phyloP scores from a whole-genome alignment of 306 rosid genomes.

The Begonia masoniana region DNA sequence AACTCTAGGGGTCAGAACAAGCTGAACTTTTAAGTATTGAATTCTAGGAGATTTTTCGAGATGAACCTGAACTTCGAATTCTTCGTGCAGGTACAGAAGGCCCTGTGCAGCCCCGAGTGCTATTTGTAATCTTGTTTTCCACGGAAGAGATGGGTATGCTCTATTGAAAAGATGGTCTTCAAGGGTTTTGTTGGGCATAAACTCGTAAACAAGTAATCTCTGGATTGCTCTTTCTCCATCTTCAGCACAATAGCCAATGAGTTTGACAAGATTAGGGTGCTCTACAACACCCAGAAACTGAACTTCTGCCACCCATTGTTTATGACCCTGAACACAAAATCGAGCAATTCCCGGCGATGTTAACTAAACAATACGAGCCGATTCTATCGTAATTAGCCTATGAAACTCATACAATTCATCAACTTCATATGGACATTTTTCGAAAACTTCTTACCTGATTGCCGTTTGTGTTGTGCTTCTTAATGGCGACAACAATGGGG shows the following conservation, averaged over 20 bases:
- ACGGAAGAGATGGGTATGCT: constrained; percentile 37
- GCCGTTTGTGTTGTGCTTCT: constrained; percentile 57
- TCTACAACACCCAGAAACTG: constrained; percentile 79
- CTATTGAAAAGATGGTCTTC: constrained; percentile 59
- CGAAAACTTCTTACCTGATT: constrained; percentile 45
- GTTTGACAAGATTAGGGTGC: constrained; percentile 80
- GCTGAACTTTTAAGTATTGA: not conserved
- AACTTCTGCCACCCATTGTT: constrained; percentile 79
- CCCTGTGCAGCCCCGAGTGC: constrained; percentile 70
- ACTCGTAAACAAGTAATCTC: constrained; percentile 73
- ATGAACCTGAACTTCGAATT: constrained; percentile 67
- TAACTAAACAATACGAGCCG: too few relatives aligned
- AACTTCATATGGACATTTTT: constrained; percentile 1
- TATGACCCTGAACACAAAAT: constrained; percentile 43
- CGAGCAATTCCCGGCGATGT: too few relatives aligned
- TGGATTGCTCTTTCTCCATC: constrained; percentile 80
- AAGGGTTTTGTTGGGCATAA: constrained; percentile 58
- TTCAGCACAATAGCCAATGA: constrained; percentile 62
- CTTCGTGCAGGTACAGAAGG: constrained; percentile 63
- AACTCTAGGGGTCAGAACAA: not conserved
- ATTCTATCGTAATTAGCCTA: not conserved
- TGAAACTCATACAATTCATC: not conserved
- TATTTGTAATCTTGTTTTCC: constrained; percentile 62
- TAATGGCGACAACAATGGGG: constrained; percentile 50
- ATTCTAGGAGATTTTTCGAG: not conserved